phyloP scores from a whole-genome alignment of 345 rosid genomes.

The Salix brachista region DNA sequence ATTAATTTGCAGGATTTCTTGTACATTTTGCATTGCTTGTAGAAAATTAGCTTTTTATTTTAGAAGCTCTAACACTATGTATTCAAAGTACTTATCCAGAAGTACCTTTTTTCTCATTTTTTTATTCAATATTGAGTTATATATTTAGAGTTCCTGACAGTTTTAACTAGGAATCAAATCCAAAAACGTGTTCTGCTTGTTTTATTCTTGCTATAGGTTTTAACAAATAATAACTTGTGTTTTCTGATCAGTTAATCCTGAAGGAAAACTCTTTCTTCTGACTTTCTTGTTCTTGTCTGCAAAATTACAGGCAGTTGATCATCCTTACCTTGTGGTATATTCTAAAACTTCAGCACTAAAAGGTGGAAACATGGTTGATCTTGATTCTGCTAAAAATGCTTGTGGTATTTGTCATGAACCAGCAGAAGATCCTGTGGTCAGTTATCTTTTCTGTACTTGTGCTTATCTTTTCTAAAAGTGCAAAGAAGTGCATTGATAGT shows the following conservation, averaged over 20 bases:
- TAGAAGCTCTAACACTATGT: not conserved
- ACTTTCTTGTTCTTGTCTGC: conserved; percentile 21
- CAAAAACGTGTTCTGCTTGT: too few species aligned
- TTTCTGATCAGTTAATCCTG: not conserved
- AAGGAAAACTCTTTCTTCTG: not conserved
- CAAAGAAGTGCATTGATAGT: too few species aligned
- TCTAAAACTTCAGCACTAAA: conserved; percentile 46
- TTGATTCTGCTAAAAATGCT: conserved; percentile 42
- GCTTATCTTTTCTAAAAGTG: not conserved
- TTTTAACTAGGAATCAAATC: too few species aligned
- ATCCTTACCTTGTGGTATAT: conserved; percentile 90
- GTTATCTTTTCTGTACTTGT: conserved; percentile 18
- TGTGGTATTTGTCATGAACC: conserved; percentile 83
- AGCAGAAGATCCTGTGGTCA: conserved; percentile 76
- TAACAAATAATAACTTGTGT: not conserved
- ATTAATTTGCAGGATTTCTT: not conserved
- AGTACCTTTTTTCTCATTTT: not conserved
- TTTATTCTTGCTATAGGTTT: too few species aligned
- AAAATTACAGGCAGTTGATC: conserved; percentile 86
- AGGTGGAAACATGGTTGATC: conserved; percentile 28
- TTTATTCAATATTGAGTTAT: not conserved
- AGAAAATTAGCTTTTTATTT: not conserved
- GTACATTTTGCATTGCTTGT: not conserved
- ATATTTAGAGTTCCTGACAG: too few species aligned
- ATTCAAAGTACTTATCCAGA: not conserved